Evolutionary conservation across 257 asterid genomes (phyloP).

Genomic region (Solanum infundibuliforme): DNA sequence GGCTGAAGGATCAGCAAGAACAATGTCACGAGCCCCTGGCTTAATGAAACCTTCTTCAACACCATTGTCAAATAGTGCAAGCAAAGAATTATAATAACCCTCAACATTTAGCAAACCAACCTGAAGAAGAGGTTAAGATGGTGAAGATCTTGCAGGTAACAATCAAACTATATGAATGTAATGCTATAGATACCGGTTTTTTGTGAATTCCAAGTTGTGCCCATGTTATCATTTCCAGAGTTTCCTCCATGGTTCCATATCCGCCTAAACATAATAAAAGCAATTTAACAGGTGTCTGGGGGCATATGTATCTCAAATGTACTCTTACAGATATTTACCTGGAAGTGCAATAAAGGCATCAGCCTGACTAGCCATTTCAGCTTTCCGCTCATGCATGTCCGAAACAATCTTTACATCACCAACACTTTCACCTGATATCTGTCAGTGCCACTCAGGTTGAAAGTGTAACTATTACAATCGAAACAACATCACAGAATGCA

Average conservation of each 20-base stretch:
- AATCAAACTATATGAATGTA: not conserved
- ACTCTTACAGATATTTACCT: constrained; percentile 29
- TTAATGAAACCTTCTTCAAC: constrained; percentile 96
- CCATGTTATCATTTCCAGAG: constrained; percentile 97
- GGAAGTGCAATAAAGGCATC: constrained; percentile 98
- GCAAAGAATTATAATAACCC: constrained; percentile 84
- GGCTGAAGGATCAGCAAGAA: constrained; percentile 83
- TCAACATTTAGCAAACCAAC: constrained; percentile 95
- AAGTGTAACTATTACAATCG: not conserved
- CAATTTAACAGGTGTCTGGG: not conserved
- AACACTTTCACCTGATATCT: constrained; percentile 92
- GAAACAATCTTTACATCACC: constrained; percentile 88
- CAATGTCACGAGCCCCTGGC: constrained; percentile 75
- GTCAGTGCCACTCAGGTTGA: constrained; percentile 11
- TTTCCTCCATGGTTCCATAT: constrained; percentile 97
- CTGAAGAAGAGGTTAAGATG: constrained; percentile 22
- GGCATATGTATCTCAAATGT: not conserved
- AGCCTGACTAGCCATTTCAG: constrained; percentile 86
- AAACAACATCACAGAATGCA: not conserved
- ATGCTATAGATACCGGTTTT: constrained; percentile 46
- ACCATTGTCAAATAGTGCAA: constrained; percentile 82
- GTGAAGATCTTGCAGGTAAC: not conserved
- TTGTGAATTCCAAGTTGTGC: constrained; percentile 94
- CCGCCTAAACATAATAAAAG: constrained; percentile 50
- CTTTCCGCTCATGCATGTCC: constrained; percentile 98